These are phyloP conservation scores for Talaromyces islandicus DNA, from an alignment of 2,329 filamentous ascomycete genomes.

Conservation along the genomic window DNA sequence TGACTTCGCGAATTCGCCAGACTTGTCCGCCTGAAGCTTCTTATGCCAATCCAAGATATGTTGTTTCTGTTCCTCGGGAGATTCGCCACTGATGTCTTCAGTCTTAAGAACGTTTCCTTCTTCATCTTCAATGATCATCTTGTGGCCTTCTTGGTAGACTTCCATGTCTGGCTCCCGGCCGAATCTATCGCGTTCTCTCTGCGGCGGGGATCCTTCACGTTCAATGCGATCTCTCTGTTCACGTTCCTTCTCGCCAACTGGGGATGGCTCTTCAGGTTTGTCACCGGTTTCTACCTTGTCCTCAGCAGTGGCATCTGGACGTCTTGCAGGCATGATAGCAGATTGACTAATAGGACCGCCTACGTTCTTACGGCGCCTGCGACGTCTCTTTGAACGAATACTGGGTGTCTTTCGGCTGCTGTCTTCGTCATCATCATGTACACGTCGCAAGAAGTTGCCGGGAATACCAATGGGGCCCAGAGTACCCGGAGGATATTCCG, in stretches of 20 bases:
- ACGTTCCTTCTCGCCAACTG: constrained; percentile 12
- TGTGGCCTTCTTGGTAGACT: constrained; percentile 71
- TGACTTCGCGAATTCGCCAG: constrained; percentile 43
- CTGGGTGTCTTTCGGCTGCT: constrained; percentile 31
- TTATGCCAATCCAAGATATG: constrained; percentile 48
- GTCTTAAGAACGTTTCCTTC: constrained; percentile 80
- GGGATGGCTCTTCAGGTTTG: constrained; percentile 15
- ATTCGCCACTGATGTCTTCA: constrained; percentile 42
- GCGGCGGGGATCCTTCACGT: constrained; percentile 35
- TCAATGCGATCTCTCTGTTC: constrained; percentile 25
- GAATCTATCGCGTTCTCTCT: constrained; percentile 23
- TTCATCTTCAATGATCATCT: constrained; percentile 76
- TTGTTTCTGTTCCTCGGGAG: constrained; percentile 55
- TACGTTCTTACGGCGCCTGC: constrained; percentile 63
- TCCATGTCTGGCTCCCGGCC: constrained; percentile 48
- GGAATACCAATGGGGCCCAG: constrained; percentile 67
- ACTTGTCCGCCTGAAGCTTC: constrained; percentile 49
- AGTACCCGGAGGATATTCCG: constrained; percentile 60
- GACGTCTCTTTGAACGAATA: constrained; percentile 45
- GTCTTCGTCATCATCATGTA: constrained; percentile 65
- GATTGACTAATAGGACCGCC: constrained; percentile 87
- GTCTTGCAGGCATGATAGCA: constrained; percentile 67
- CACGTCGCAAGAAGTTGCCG: constrained; percentile 72
- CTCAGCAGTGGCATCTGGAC: constrained; percentile 21
- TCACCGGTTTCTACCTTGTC: constrained; percentile 9